Percentiles rank a stretch among this genome's conserved stretches.
Conservation (phyloP, 2,329 filamentous ascomycete genomes). For the Colletotrichum karsti region DNA sequence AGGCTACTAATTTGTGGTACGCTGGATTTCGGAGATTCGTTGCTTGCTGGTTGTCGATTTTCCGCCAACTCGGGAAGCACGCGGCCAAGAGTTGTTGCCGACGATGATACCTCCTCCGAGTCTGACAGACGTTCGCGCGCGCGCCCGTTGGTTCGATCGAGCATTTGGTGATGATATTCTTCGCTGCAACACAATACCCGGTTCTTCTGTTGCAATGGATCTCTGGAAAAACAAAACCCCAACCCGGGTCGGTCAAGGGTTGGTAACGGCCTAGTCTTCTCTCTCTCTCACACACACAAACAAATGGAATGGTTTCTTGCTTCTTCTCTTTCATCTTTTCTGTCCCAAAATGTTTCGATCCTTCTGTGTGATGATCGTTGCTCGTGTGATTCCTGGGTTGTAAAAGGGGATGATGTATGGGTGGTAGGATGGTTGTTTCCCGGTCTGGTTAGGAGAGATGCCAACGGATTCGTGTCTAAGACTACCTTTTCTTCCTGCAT, state of each 20-base stretch:
- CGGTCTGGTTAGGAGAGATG: too few relatives aligned
- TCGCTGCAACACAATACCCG: conserved; percentile 32
- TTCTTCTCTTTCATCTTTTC: conserved; percentile 27
- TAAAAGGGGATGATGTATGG: too few relatives aligned
- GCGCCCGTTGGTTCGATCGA: conserved; percentile 33
- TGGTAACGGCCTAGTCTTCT: conserved; percentile 29
- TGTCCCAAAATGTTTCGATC: not conserved
- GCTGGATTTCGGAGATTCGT: conserved; percentile 30
- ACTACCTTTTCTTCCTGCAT: not conserved
- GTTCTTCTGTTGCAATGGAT: conserved; percentile 32
- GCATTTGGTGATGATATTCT: conserved; percentile 31
- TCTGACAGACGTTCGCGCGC: conserved; percentile 30
- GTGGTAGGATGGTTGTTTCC: not conserved
- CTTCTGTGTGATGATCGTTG: conserved; percentile 13
- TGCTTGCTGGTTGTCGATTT: conserved; percentile 26
- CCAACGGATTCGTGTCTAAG: conserved; percentile 13
- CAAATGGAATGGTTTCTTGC: conserved; percentile 28
- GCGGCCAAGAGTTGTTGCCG: conserved; percentile 24
- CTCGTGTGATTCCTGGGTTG: too few relatives aligned
- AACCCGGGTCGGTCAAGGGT: conserved; percentile 27
- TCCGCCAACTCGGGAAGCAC: conserved; percentile 18
- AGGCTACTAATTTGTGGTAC: conserved; percentile 48
- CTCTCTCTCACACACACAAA: too few relatives aligned
- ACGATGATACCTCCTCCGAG: conserved; percentile 28
- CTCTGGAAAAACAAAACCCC: conserved; percentile 29